Evolutionary conservation across 2,329 filamentous ascomycete genomes (phyloP).

Genomic region (Phialocephala sp.): DNA sequence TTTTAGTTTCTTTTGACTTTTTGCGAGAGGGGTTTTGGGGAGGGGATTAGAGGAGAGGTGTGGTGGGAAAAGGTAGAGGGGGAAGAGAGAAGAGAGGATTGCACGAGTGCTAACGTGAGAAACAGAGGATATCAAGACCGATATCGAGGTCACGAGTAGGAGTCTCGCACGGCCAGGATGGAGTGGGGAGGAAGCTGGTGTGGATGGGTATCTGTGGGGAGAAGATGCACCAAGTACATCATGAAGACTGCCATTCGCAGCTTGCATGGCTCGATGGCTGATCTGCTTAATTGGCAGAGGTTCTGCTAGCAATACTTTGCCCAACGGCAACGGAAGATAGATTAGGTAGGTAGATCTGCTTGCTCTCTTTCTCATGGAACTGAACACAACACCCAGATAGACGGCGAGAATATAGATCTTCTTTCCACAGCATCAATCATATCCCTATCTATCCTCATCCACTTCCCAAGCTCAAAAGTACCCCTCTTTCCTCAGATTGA

Average conservation of each 20-base stretch:
- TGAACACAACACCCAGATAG: background rate
- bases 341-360: background rate
- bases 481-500: background rate
- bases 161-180: constrained; percentile 74
- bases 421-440: no score
- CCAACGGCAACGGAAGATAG: background rate
- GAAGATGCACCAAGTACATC: background rate
- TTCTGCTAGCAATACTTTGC: background rate
- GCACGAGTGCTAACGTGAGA: background rate
- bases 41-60: no score
- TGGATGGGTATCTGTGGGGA: constrained; percentile 11
- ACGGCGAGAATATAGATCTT: background rate
- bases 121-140: constrained; percentile 78
- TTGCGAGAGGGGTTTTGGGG: background rate
- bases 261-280: background rate
- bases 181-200: constrained; percentile 36
- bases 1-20: background rate
- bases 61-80: no score
- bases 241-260: background rate
- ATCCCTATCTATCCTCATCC: no score
- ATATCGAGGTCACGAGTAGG: constrained; percentile 80
- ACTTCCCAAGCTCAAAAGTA: background rate
- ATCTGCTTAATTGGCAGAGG: background rate
- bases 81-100: background rate
- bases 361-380: background rate